Conservation (phyloP, 2,329 filamentous ascomycete genomes). For the Colletotrichum kahawae region DNA sequence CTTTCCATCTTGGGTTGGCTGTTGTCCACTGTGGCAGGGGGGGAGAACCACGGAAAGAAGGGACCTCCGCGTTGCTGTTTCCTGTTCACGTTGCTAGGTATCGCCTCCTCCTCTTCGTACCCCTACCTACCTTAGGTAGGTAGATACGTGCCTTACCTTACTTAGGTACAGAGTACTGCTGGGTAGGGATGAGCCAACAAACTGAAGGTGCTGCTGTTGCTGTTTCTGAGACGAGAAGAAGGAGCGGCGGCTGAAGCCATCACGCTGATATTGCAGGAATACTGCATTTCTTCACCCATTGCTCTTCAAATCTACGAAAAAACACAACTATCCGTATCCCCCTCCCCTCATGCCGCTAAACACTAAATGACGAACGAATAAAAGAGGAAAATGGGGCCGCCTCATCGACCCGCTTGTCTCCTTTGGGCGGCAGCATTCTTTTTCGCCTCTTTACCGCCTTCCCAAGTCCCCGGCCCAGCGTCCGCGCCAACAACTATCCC, state of each 20-base stretch:
- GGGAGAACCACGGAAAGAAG: background rate
- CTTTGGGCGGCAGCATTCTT: background rate
- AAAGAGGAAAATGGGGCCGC: background rate
- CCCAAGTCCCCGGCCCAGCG: background rate
- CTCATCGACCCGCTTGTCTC: background rate
- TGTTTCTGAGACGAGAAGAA: background rate
- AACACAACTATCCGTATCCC: background rate
- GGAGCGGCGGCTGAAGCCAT: background rate
- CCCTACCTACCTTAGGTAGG: too few species aligned
- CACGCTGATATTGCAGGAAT: background rate
- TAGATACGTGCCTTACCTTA: too few species aligned
- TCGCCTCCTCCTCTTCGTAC: background rate
- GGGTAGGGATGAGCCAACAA: background rate
- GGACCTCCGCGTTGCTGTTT: background rate
- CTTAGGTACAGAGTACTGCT: background rate
- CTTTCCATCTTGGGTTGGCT: background rate
- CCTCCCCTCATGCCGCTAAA: background rate
- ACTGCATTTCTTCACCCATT: background rate
- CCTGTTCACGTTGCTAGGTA: background rate
- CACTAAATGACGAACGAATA: background rate
- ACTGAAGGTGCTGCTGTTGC: background rate
- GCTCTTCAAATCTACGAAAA: background rate
- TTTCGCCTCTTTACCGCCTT: background rate
- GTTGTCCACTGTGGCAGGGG: background rate
- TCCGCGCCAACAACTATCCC: background rate